Base-by-base conservation (phyloP, 1,284 basidiomycete genomes). In the Cutaneotrichosporon mucoides region DNA sequence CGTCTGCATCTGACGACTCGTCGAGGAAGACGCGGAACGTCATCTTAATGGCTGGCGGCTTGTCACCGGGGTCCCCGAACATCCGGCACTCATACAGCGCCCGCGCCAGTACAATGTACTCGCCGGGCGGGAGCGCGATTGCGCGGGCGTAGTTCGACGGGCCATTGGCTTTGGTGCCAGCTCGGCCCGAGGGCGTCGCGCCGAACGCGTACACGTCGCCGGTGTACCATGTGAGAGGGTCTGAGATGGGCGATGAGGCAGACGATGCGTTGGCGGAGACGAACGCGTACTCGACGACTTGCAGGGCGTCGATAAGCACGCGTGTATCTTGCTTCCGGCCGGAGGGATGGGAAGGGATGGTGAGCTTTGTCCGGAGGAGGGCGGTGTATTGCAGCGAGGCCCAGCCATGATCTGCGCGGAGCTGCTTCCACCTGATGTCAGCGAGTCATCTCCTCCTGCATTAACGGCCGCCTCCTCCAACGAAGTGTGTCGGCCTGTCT, bases 171-270 rank as follows among this genome's bases (percentile, higher is more conserved):
- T 24, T 24, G 24, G 24, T 24, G 24, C 24, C 3, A 24, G 24
- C 24, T 24, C 24, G n/a, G n/a, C 60, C 61, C 2, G 58, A 15
- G 10, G 64, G 55, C 9, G 66, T 62, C 9, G 54, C 57, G 1
- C 69, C 71, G 48, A 70, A 76, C 5, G 61, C 66, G 61, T 79
- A 79, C 6, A 77, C 60, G 59, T 79, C 76, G 10, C 73, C 76
- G 7, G 61, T 53, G 53, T 74, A 70, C 75, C 76, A 79, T 52
- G 35, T 57, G n/a, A 65, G 47, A 0, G 55, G 54, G 16, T 50
- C 6, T 5, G 33, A 10, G n/a, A 24, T 16, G 13, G 38, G 15
- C 0, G 53, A 24, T 24, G 24, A 24, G 24, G 24, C 24, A 24
- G 24, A 24, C 24, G 24, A 24, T 3, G 24, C 24, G 7, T 56